A percentile compares a stretch with the other conserved stretches of the same genome.
Evolutionary conservation across 108 stramenopile genomes (phyloP).

Genomic region (Cyclostephanos tholiformis): DNA sequence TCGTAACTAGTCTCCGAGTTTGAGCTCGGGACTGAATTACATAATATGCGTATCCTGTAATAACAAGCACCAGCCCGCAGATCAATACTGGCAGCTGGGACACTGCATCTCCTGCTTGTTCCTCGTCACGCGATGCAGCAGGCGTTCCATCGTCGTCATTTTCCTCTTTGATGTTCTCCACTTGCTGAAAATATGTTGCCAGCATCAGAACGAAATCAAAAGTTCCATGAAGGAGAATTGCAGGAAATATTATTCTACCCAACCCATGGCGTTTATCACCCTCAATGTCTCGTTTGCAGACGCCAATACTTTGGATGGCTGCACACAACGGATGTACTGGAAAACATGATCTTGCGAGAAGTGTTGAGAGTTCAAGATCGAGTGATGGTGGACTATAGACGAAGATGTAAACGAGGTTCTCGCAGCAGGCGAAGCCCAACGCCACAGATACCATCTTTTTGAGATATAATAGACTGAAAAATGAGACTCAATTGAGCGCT

Average conservation of each 20-base stretch:
- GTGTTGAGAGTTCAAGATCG: constrained; percentile 59
- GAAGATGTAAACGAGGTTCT: constrained; percentile 51
- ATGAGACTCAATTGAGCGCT: background rate
- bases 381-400: constrained; percentile 46
- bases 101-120: constrained; percentile 14
- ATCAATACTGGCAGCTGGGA: constrained; percentile 38
- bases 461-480: constrained; percentile 43
- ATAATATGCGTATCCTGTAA: constrained; percentile 42
- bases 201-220: constrained; percentile 82
- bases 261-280: constrained; percentile 45
- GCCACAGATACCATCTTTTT: constrained; percentile 48
- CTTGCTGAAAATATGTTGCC: constrained; percentile 60
- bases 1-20: constrained; percentile 30
- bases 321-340: constrained; percentile 87
- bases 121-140: constrained; percentile 1
- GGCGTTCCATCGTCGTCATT: constrained; percentile 26
- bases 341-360: constrained; percentile 73
- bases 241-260: constrained; percentile 69
- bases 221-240: constrained; percentile 76
- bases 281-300: constrained; percentile 78
- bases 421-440: constrained; percentile 56
- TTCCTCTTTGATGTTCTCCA: constrained; percentile 35
- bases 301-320: constrained; percentile 83
- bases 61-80: constrained; percentile 38
- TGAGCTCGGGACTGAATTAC: constrained; percentile 41